Evolutionary conservation across 2,329 filamentous ascomycete genomes (phyloP), one percentile per base, ranked within the genome.

Genomic region (Talaromyces funiculosus): DNA sequence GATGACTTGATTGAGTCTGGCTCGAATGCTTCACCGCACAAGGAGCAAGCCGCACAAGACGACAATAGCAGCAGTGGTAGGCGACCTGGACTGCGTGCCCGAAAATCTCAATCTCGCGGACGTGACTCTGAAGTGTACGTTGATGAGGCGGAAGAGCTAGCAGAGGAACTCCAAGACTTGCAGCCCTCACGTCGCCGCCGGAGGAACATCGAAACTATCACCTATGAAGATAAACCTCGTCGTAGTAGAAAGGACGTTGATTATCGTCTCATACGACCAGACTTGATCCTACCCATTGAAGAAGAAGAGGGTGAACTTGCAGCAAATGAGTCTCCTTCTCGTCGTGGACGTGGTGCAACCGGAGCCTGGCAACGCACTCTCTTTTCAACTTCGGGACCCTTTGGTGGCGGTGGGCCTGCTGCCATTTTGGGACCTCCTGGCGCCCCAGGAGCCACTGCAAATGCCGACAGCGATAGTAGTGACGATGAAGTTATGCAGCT

Each of bases 391-490:
- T 90, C 88, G 71, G 94, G 94, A 8, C 94, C 94, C 2, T 97
- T 99, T 74, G 94, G 94, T 43, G 90, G 89, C 49, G 86, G 87
- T 45, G 90, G 90, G 37, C 83, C 82, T 43, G 83, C 86, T 33
- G 85, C 90, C 16, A 80, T 94, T 12, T 83, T 93, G 59, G 86
- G 81, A 63, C 90, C 90, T 1, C 87, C 89, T 4, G 90, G 87
- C n/a, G 71, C 71, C 18, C 70, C 70, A 80, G 89, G 87, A 60
- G 89, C 89, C 22, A 85, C 85, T 63, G 92, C 88, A 29, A 90
- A 89, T 57, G 89, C 87, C 8, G 94, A 97, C 68, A 96, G 93
- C 5, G 94, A 99, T 72, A 97, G 92, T 73, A 99, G 94, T 72
- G 94, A 99, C 68, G 94, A 99, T 66, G 94, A 99, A 70, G 86